A percentile compares a stretch with the other conserved stretches of the same genome.
phyloP scores from a whole-genome alignment of 2,329 filamentous ascomycete genomes.

The Fusarium nanum region DNA sequence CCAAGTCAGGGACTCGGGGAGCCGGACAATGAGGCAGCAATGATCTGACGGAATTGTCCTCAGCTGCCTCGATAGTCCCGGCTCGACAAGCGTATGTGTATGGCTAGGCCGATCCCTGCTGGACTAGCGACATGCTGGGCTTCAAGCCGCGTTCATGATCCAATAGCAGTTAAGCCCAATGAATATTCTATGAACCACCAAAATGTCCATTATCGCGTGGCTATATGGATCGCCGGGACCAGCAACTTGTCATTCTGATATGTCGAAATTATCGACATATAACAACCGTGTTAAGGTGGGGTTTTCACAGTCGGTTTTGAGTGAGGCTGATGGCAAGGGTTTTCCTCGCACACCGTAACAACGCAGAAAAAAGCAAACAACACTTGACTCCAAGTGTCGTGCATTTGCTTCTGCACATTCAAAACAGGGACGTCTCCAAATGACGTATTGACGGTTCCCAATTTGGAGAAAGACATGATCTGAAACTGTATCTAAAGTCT shows the following conservation, averaged over 20 bases:
- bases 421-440: conserved; percentile 6
- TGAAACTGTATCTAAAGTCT: conserved; percentile 5
- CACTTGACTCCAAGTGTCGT: conserved; percentile 3
- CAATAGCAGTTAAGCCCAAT: conserved; percentile 26
- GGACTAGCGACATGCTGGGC: conserved; percentile 8
- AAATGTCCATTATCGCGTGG: conserved; percentile 12
- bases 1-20: neutral
- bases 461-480: conserved; percentile 11
- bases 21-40: conserved; percentile 8
- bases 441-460: conserved; percentile 15
- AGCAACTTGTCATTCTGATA: conserved; percentile 14
- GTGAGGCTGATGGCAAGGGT: neutral
- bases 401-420: conserved; percentile 13
- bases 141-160: conserved; percentile 11
- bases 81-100: neutral
- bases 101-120: conserved; percentile 22
- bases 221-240: conserved; percentile 12
- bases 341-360: neutral
- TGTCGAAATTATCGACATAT: conserved; percentile 3
- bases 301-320: neutral
- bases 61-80: conserved; percentile 6
- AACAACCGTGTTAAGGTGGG: neutral
- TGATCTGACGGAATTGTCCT: conserved; percentile 14
- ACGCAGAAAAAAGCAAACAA: conserved; percentile 18
- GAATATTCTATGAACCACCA: conserved; percentile 5